Conservation (phyloP, 768 basidiomycete species). For the Sporobolomyces phaffii region DNA sequence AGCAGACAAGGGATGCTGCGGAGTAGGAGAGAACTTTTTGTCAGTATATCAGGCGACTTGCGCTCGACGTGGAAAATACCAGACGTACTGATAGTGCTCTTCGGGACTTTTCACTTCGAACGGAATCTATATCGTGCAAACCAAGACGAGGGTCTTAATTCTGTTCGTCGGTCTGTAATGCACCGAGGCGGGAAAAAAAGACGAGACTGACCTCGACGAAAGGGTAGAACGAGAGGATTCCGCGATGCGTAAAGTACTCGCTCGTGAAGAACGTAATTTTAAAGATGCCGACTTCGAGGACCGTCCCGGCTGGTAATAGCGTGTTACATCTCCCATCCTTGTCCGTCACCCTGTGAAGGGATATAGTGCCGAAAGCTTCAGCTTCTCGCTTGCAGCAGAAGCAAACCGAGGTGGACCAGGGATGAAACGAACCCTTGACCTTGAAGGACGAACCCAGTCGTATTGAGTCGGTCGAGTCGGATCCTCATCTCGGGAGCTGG, state of each 20-base stretch:
- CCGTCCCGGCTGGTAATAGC: conserved; percentile 30
- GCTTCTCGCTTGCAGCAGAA: background rate
- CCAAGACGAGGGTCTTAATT: background rate
- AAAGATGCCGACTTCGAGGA: conserved; percentile 40
- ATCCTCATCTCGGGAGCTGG: conserved; percentile 42
- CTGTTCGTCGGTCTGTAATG: background rate
- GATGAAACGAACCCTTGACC: conserved; percentile 38
- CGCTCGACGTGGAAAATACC: too few species aligned
- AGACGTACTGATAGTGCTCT: conserved; percentile 43
- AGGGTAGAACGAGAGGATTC: conserved; percentile 43
- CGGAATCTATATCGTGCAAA: conserved; percentile 35
- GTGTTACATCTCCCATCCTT: conserved; percentile 42
- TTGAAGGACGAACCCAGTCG: conserved; percentile 40
- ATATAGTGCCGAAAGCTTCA: background rate
- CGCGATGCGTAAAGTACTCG: conserved; percentile 38
- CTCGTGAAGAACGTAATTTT: conserved; percentile 44
- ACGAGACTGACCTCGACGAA: conserved; percentile 42
- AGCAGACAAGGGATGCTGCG: conserved; percentile 42
- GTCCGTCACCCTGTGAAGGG: conserved; percentile 40
- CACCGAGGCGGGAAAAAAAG: background rate
- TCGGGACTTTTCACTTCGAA: conserved; percentile 42
- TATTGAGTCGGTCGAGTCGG: conserved; percentile 42
- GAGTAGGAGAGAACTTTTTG: background rate
- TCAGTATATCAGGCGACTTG: too few species aligned
- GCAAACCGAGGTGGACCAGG: too few species aligned